Evolutionary conservation across 148 eudicot species (phyloP).

Genomic region (Talinum fruticosum): DNA sequence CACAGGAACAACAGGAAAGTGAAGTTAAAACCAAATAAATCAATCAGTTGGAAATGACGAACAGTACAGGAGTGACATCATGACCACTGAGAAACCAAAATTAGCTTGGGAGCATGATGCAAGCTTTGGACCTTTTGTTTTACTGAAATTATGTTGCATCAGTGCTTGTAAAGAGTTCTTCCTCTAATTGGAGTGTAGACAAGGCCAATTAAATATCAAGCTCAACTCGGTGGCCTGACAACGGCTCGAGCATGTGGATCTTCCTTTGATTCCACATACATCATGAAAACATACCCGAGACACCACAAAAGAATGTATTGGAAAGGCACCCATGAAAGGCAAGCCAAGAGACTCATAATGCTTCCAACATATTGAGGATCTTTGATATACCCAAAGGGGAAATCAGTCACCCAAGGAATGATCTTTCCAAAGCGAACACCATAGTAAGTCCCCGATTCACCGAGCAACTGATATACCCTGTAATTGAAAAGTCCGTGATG

Average conservation of each 20-base stretch:
- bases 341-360: constrained; percentile 86
- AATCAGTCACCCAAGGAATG: constrained; percentile 90
- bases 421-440: constrained; percentile 90
- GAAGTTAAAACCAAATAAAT: neutral
- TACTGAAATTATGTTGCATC: neutral
- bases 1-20: neutral
- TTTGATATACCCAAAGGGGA: constrained; percentile 84
- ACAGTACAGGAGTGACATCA: constrained; percentile 1
- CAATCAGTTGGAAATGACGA: neutral
- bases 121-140: neutral
- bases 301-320: constrained; percentile 75
- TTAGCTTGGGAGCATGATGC: neutral
- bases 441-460: constrained; percentile 92
- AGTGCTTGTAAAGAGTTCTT: neutral
- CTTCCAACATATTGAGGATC: constrained; percentile 98
- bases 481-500: constrained; percentile 16
- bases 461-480: constrained; percentile 96
- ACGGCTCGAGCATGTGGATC: constrained; percentile 76
- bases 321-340: constrained; percentile 83
- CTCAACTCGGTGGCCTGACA: constrained; percentile 50
- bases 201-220: neutral
- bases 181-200: neutral
- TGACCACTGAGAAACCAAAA: constrained; percentile 1
- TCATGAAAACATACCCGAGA: constrained; percentile 82
- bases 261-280: constrained; percentile 69